Evolutionary conservation across 768 basidiomycete species (phyloP).

Genomic region (Lentinula detonsa): DNA sequence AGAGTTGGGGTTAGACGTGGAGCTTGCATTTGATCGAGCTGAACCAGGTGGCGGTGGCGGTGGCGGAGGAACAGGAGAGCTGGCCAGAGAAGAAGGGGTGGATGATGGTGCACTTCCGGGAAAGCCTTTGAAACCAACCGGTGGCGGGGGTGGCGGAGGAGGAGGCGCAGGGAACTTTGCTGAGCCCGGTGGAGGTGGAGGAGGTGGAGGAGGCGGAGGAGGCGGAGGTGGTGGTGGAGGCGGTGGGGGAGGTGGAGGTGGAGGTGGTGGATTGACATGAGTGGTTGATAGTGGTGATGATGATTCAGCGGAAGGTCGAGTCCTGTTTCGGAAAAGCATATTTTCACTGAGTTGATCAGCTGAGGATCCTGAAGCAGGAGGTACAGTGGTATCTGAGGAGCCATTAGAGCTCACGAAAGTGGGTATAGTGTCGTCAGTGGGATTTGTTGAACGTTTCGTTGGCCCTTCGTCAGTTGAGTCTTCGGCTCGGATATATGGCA

Average conservation of each 20-base stretch:
- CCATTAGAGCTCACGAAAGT: constrained; percentile 49
- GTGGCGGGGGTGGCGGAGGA: constrained; percentile 29
- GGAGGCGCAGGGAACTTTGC: constrained; percentile 24
- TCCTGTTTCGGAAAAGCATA: constrained; percentile 43
- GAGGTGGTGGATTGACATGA: constrained; percentile 21
- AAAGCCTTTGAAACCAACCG: constrained; percentile 24
- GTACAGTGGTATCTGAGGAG: constrained; percentile 29
- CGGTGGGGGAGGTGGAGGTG: constrained; percentile 16
- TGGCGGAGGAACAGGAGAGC: constrained; percentile 26
- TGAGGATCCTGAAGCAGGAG: constrained; percentile 39
- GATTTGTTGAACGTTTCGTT: constrained; percentile 30
- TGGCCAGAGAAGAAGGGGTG: constrained; percentile 4
- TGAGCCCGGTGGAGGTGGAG: constrained; percentile 11
- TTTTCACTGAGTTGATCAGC: constrained; percentile 61
- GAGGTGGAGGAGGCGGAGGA: constrained; percentile 8
- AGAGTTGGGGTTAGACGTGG: constrained; percentile 26
- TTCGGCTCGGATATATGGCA: neutral
- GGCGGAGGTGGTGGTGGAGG: neutral
- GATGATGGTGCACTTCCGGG: constrained; percentile 14
- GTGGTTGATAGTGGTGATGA: constrained; percentile 18
- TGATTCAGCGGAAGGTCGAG: constrained; percentile 25
- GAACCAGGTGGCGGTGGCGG: constrained; percentile 19
- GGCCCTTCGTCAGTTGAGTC: constrained; percentile 32
- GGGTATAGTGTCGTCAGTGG: constrained; percentile 34
- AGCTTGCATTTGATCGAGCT: constrained; percentile 10